These are phyloP conservation scores for Suillus ampliporus DNA, from an alignment of 768 basidiomycete species.

Conservation along the genomic window DNA sequence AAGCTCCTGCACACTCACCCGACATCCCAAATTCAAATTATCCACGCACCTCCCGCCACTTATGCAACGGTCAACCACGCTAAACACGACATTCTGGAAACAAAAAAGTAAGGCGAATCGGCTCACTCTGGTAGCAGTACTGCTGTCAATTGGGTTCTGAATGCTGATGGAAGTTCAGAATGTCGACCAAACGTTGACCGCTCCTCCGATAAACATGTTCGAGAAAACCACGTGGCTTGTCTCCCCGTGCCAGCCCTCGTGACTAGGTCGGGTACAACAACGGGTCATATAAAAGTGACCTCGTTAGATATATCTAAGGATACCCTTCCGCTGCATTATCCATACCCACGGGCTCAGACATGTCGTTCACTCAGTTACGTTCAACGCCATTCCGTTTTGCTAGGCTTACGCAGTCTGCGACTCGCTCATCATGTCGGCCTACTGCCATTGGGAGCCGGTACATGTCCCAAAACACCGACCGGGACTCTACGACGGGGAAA, in stretches of 20 bases:
- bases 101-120: too few relatives aligned
- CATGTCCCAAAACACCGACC: slow-evolving; percentile 18
- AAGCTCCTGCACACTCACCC: too few relatives aligned
- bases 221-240: too few relatives aligned
- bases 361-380: slow-evolving; percentile 25
- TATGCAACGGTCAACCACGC: too few relatives aligned
- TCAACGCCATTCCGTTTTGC: slow-evolving; percentile 18
- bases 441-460: slow-evolving; percentile 15
- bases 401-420: slow-evolving; percentile 12
- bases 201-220: too few relatives aligned
- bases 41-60: too few relatives aligned
- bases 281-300: slow-evolving; percentile 31
- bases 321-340: slow-evolving; percentile 5
- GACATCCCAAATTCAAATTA: too few relatives aligned
- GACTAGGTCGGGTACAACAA: not conserved
- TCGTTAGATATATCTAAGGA: not conserved
- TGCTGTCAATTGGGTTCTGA: too few relatives aligned
- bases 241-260: not conserved
- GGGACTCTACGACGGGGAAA: slow-evolving; percentile 59
- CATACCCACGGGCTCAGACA: slow-evolving; percentile 18
- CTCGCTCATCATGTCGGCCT: slow-evolving; percentile 15
- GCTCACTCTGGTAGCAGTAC: too few relatives aligned
- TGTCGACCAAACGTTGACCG: too few relatives aligned
- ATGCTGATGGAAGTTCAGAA: too few relatives aligned
- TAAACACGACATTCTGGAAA: too few relatives aligned